Conservation (phyloP, 768 basidiomycete genomes). For the Kwoniella shandongensis region DNA sequence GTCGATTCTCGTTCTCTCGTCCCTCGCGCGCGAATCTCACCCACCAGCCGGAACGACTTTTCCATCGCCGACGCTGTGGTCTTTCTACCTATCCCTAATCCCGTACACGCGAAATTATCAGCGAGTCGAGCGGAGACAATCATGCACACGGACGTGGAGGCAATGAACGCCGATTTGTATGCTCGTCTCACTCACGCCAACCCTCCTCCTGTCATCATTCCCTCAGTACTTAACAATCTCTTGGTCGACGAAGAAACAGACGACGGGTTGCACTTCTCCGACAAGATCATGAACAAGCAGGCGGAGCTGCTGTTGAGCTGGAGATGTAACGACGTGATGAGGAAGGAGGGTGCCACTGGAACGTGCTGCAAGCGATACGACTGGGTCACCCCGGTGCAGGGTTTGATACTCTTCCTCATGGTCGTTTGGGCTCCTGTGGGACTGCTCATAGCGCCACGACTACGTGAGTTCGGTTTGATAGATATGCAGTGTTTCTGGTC, state of each 20-base stretch:
- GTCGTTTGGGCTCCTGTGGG: conserved; percentile 58
- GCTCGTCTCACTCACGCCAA: conserved; percentile 62
- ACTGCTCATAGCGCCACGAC: conserved; percentile 52
- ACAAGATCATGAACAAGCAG: conserved; percentile 65
- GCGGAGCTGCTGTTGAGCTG: conserved; percentile 76
- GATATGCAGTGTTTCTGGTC: too few relatives aligned
- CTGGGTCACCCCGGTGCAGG: conserved; percentile 58
- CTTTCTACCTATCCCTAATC: conserved; percentile 73
- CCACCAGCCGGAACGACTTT: conserved; percentile 16
- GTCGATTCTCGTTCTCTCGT: neutral
- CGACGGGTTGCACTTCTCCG: conserved; percentile 81
- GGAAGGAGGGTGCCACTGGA: conserved; percentile 57
- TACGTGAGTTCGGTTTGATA: conserved; percentile 37
- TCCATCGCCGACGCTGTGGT: conserved; percentile 70
- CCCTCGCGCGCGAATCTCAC: neutral
- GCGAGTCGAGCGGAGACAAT: conserved; percentile 67
- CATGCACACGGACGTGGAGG: conserved; percentile 74
- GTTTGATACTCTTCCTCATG: conserved; percentile 38
- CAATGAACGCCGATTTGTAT: conserved; percentile 82
- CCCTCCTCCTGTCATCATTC: conserved; percentile 60
- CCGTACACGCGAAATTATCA: conserved; percentile 67
- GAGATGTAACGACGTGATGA: conserved; percentile 67
- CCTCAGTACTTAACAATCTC: conserved; percentile 78
- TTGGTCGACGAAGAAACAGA: conserved; percentile 70
- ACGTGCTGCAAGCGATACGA: conserved; percentile 82